These are phyloP conservation scores for Leucosporidium scottii DNA, from an alignment of 768 basidiomycete genomes.

Conservation along the genomic window DNA sequence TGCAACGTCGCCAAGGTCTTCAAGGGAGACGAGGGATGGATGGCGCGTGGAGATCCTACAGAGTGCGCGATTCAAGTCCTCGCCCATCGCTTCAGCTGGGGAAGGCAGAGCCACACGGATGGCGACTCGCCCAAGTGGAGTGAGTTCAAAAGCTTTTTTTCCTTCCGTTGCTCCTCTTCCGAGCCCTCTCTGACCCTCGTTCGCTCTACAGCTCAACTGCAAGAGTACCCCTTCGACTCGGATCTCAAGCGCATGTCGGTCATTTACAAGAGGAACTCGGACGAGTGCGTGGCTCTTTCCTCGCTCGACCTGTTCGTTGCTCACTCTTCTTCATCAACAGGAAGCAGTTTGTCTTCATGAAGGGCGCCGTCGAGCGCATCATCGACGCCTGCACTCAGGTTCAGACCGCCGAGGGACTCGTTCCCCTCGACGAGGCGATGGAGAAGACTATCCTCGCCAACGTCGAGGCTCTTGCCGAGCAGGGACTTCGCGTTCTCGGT, in stretches of 20 bases:
- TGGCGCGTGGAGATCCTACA: constrained; percentile 47
- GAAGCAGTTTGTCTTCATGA: constrained; percentile 37
- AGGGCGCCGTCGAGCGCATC: constrained; percentile 43
- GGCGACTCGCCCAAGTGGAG: constrained; percentile 35
- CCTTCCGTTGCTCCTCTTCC: background rate
- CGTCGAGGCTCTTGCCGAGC: constrained; percentile 42
- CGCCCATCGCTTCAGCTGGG: constrained; percentile 25
- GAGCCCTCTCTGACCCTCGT: background rate
- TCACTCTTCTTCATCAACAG: constrained; percentile 2
- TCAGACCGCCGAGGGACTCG: constrained; percentile 33
- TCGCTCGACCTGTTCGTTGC: background rate
- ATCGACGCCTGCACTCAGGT: constrained; percentile 48
- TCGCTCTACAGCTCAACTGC: constrained; percentile 32
- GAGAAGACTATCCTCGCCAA: constrained; percentile 38
- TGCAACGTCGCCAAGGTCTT: constrained; percentile 44
- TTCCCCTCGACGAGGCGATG: constrained; percentile 36
- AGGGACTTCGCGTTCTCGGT: constrained; percentile 45
- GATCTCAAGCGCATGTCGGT: constrained; percentile 46
- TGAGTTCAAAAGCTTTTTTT: background rate
- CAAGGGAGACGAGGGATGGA: constrained; percentile 42
- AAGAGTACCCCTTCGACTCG: constrained; percentile 49
- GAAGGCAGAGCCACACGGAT: constrained; percentile 23
- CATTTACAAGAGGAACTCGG: constrained; percentile 26
- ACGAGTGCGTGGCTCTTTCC: constrained; percentile 5
- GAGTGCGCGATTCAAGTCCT: constrained; percentile 47